Percentiles rank a stretch among this genome's conserved stretches.
phyloP scores from a whole-genome alignment of 148 eudicot species.

The Simmondsia chinensis region DNA sequence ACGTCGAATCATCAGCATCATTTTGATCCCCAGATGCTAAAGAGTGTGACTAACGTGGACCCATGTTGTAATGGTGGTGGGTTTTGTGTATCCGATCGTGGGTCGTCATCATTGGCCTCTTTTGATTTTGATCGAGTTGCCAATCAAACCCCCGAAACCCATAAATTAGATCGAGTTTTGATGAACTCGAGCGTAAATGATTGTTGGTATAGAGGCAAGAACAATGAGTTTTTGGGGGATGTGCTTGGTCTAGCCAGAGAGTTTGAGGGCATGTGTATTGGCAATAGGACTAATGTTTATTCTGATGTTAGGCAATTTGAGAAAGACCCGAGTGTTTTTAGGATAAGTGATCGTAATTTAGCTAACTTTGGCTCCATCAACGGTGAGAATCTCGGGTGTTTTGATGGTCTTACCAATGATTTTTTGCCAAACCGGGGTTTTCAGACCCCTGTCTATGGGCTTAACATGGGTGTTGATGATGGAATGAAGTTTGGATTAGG shows the following conservation, averaged over 20 bases:
- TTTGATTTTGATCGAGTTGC: conserved; percentile 12
- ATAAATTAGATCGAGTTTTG: conserved; percentile 13
- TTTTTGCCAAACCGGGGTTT: conserved; percentile 17
- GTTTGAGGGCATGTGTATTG: conserved; percentile 25
- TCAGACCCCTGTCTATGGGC: conserved; percentile 6
- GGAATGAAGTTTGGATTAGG: conserved; percentile 16
- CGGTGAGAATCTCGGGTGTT: conserved; percentile 12
- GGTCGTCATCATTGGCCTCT: conserved; percentile 24
- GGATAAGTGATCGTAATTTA: conserved; percentile 10
- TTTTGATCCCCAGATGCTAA: conserved; percentile 8
- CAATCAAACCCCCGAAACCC: conserved; percentile 17
- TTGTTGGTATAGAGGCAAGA: conserved; percentile 10
- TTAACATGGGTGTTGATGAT: conserved; percentile 13
- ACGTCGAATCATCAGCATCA: conserved; percentile 1
- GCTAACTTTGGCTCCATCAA: conserved; percentile 7
- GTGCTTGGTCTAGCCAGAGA: conserved; percentile 31
- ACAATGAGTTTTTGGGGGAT: conserved; percentile 14
- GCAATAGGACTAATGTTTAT: conserved; percentile 16
- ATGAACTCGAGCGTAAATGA: conserved; percentile 14
- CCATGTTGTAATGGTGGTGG: conserved; percentile 14
- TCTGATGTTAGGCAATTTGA: conserved; percentile 14
- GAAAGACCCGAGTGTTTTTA: conserved; percentile 17
- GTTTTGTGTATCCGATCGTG: conserved; percentile 15
- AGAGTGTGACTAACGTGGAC: conserved; percentile 1
- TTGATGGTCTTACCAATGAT: conserved; percentile 17